Percentiles rank a stretch among this genome's conserved stretches.
These are phyloP conservation scores for Moricandia arvensis DNA, from an alignment of 345 rosid species.

Conservation along the genomic window DNA sequence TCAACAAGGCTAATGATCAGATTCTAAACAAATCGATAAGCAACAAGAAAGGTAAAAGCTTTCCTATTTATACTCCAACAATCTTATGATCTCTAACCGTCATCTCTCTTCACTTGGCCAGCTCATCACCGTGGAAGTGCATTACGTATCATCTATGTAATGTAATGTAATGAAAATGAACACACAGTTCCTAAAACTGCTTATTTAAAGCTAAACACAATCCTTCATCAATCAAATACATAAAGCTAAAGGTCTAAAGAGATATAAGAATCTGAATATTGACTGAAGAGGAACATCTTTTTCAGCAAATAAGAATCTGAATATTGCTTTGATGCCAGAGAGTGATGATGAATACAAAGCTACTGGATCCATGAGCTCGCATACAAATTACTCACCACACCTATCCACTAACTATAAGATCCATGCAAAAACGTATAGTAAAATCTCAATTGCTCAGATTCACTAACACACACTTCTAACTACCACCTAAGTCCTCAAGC, in stretches of 20 bases:
- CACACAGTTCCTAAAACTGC: constrained; percentile 4
- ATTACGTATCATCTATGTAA: neutral
- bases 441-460: constrained; percentile 13
- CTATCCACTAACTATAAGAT: constrained; percentile 1
- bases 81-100: no score
- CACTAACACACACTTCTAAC: constrained; percentile 3
- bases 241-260: neutral
- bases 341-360: constrained; percentile 12
- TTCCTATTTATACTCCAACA: no score
- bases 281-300: neutral
- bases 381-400: neutral
- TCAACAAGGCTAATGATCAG: no score
- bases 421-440: constrained; percentile 1
- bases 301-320: neutral
- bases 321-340: constrained; percentile 3
- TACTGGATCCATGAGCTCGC: neutral
- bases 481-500: neutral
- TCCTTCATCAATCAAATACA: constrained; percentile 1
- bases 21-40: no score
- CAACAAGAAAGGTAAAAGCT: no score
- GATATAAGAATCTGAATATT: no score
- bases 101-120: no score
- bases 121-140: no score
- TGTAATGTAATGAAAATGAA: no score
- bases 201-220: neutral